Base-by-base conservation (phyloP, 768 basidiomycete species). In the Leucosporidium scottii region DNA sequence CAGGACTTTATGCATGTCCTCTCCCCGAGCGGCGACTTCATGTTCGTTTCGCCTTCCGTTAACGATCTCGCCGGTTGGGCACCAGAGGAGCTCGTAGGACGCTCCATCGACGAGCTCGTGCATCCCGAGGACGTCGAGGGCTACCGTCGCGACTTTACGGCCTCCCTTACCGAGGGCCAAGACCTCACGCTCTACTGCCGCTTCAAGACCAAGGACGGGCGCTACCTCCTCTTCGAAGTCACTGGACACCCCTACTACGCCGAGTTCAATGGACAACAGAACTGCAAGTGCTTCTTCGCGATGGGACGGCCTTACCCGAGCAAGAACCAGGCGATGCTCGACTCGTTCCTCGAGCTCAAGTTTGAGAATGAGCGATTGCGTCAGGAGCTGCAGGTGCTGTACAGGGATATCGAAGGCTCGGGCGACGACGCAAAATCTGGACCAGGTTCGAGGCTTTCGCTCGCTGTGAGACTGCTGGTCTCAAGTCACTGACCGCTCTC, bases 11-110 rank as follows among this genome's bases (percentile, higher is more conserved):
- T 96, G 34, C 88, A 90, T 74, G 93, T 97, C 62, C 82, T 99
- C 54, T 91, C 89, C 0, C 85, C 96, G 68, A 89, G 93, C 74
- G 94, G 94, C 27, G 82, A 83, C 28, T 92, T 98, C 78, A 85
- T 94, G 61, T 98, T 94, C 76, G 89, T 90, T 59, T 89, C 91
- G 0, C 91, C 91, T 1, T 85, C 87, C 25, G 85, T 96, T n/a
- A 80, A 83, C 15, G 81, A 85, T 39, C 85, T 92, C 18, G 81
- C 94, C 23, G 93, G 92, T 25, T 94, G 91, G 78, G 83, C 87
- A 23, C 86, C 92, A 4, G 83, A 86, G n/a, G 91, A 94, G 65
- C 85, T 97, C 67, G 82, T 90, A n/a, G 90, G 90, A 51, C 85
- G 83, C 69, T 82, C 84, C 18, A 83, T 98, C 65, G 81, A 85